Conservation (phyloP, 2,329 filamentous ascomycete species). For the Claviceps humidiphila region DNA sequence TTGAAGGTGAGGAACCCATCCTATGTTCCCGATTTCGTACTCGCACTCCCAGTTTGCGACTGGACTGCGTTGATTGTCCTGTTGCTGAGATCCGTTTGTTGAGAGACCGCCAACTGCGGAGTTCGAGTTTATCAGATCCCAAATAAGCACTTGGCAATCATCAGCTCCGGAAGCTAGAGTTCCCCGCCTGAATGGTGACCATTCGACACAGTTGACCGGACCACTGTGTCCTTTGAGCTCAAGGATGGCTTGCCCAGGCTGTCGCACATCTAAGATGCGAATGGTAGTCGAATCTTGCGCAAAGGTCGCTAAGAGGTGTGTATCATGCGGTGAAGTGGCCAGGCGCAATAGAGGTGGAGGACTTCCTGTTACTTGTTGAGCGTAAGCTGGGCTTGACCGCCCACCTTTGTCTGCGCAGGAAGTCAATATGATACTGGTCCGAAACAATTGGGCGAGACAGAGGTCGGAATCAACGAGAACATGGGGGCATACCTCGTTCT, state of each 20-base stretch:
- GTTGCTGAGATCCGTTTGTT: slow-evolving; percentile 35
- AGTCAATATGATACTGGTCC: slow-evolving; percentile 9
- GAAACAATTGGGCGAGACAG: neutral
- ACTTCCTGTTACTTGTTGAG: slow-evolving; percentile 64
- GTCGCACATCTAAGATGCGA: slow-evolving; percentile 88
- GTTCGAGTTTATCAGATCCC: slow-evolving; percentile 69
- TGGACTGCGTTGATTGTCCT: slow-evolving; percentile 51
- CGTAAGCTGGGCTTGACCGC: slow-evolving; percentile 59
- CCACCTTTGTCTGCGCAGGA: slow-evolving; percentile 34
- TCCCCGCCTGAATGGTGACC: slow-evolving; percentile 78
- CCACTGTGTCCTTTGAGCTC: slow-evolving; percentile 83
- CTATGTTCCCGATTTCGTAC: slow-evolving; percentile 74
- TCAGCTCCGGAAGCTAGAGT: slow-evolving; percentile 85
- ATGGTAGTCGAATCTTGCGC: slow-evolving; percentile 86
- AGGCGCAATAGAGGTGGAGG: slow-evolving; percentile 67
- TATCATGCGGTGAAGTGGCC: slow-evolving; percentile 87
- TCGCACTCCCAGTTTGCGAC: slow-evolving; percentile 74
- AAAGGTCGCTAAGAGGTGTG: slow-evolving; percentile 92
- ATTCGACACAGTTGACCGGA: slow-evolving; percentile 84
- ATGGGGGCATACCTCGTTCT: slow-evolving; percentile 43
- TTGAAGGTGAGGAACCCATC: slow-evolving; percentile 64
- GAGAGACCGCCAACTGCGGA: slow-evolving; percentile 27
- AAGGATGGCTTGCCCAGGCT: slow-evolving; percentile 87
- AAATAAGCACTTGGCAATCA: slow-evolving; percentile 81
- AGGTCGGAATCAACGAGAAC: neutral